A percentile compares a stretch with the other conserved stretches of the same genome.
Conservation (phyloP, 257 asterid species). For the Solanum etuberosum region DNA sequence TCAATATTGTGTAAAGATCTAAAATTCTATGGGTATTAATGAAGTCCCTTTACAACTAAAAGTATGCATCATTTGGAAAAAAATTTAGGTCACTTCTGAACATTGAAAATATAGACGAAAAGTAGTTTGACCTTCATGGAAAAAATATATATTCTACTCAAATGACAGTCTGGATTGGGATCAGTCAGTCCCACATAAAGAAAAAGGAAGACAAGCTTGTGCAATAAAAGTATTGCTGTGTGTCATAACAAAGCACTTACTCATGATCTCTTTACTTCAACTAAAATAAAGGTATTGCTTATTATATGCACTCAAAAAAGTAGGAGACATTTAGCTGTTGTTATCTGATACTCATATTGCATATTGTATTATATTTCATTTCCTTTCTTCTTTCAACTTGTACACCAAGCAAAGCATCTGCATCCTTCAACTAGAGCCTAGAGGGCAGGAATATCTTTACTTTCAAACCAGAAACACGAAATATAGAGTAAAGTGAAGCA, state of each 20-base stretch:
- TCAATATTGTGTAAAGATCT: not conserved
- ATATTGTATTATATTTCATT: not conserved
- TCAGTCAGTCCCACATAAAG: not conserved
- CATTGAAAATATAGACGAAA: not conserved
- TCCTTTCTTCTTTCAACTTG: slow-evolving; percentile 2
- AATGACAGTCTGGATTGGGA: slow-evolving; percentile 1
- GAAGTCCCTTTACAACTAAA: not conserved
- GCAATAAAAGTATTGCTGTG: not conserved
- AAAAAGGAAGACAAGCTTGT: slow-evolving; percentile 1
- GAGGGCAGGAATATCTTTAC: slow-evolving; percentile 1
- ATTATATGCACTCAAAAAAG: not conserved
- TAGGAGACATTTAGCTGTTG: not conserved
- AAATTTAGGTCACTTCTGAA: not conserved
- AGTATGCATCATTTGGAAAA: not conserved
- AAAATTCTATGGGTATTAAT: not conserved
- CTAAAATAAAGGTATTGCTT: not conserved
- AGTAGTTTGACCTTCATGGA: not conserved
- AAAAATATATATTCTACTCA: not conserved
- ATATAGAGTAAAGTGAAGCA: not conserved
- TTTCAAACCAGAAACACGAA: not conserved
- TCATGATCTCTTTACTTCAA: not conserved
- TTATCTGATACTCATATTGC: not conserved
- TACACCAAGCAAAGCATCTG: slow-evolving; percentile 4
- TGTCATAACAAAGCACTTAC: not conserved
- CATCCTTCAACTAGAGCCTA: not conserved